Percentiles rank a stretch among this genome's conserved stretches.
Conservation (phyloP, 73 alveolate species). For the Stentor coeruleus region DNA sequence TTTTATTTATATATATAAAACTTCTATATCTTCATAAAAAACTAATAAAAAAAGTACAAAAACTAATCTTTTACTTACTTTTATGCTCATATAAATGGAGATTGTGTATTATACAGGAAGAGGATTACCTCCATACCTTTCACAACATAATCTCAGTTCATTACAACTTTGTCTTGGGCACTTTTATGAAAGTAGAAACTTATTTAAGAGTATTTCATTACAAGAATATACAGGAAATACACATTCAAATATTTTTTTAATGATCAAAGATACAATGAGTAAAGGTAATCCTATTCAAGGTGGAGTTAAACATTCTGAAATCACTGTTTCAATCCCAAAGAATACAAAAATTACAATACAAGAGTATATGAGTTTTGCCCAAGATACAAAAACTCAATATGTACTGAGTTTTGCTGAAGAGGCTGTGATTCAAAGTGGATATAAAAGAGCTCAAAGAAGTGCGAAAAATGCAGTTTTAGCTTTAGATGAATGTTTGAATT, state of each 20-base stretch:
- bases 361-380: not conserved
- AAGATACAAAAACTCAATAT: not conserved
- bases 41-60: too few relatives aligned
- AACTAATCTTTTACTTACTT: not conserved
- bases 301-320: not conserved
- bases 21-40: not conserved
- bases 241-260: not conserved
- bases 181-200: not conserved
- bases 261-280: not conserved
- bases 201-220: constrained; percentile 1
- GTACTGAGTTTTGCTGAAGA: not conserved
- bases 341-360: not conserved
- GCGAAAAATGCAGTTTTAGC: constrained; percentile 7
- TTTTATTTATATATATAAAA: too few relatives aligned
- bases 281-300: not conserved
- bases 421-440: not conserved
- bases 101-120: constrained; percentile 19
- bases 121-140: constrained; percentile 7
- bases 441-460: not conserved
- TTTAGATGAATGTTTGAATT: not conserved
- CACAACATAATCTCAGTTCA: not conserved
- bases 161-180: not conserved
- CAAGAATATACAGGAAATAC: not conserved
- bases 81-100: not conserved
- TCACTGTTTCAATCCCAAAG: not conserved